Conservation (phyloP, 2,329 filamentous ascomycete species). For the Aspergillus spinulosporus region DNA sequence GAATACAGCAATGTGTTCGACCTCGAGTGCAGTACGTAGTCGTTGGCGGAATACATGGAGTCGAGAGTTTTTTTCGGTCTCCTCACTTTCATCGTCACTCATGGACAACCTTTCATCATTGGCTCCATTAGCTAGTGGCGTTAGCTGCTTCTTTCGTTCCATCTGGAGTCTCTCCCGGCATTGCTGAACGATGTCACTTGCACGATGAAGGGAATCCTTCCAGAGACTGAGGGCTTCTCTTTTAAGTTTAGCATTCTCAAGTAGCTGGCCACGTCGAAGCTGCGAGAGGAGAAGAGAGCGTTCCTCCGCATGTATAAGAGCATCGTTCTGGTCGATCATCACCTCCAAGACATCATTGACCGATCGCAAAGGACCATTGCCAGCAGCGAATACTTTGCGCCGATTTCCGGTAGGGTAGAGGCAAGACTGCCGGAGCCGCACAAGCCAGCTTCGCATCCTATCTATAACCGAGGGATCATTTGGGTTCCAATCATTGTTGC, state of each 20-base stretch:
- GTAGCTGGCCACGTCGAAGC: constrained; percentile 71
- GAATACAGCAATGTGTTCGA: constrained; percentile 80
- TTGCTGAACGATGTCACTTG: constrained; percentile 55
- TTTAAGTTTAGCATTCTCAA: constrained; percentile 71
- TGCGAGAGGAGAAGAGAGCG: constrained; percentile 64
- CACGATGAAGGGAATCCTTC: constrained; percentile 56
- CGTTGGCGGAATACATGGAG: constrained; percentile 63
- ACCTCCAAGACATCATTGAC: constrained; percentile 82
- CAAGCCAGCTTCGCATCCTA: constrained; percentile 76
- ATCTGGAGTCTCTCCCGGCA: constrained; percentile 62
- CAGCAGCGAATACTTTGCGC: constrained; percentile 62
- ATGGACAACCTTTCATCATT: constrained; percentile 19
- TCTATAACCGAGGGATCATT: constrained; percentile 60
- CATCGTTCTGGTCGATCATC: constrained; percentile 87
- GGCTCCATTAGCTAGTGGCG: constrained; percentile 25
- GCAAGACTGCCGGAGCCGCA: constrained; percentile 75
- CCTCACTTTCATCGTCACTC: constrained; percentile 42
- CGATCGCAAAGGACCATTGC: constrained; percentile 69
- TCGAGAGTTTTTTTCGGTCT: constrained; percentile 46
- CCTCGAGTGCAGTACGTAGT: constrained; percentile 71
- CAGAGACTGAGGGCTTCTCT: constrained; percentile 71
- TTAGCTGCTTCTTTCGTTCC: constrained; percentile 41
- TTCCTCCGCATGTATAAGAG: constrained; percentile 65
- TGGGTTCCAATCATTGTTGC: constrained; percentile 63
- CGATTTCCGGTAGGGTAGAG: constrained; percentile 75